Evolutionary conservation across 1,139 yeast genomes (phyloP).

Genomic region (Protomyces inundatus): DNA sequence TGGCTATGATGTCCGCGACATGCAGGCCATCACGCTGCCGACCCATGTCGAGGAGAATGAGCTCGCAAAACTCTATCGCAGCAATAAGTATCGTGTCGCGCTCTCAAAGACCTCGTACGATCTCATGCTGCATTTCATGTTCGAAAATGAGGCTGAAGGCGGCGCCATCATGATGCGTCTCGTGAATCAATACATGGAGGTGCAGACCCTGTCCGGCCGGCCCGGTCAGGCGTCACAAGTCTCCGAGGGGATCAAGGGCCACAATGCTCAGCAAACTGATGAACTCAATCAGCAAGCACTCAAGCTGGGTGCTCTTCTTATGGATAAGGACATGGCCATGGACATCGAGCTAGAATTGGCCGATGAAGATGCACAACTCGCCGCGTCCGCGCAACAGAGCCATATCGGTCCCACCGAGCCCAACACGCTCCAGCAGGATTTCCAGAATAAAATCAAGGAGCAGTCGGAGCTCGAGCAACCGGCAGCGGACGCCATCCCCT

Average conservation of each 20-base stretch:
- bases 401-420: slow-evolving; percentile 34
- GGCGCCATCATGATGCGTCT: slow-evolving; percentile 82
- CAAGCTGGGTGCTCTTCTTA: slow-evolving; percentile 73
- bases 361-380: slow-evolving; percentile 57
- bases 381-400: slow-evolving; percentile 28
- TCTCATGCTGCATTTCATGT: slow-evolving; percentile 73
- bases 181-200: slow-evolving; percentile 78
- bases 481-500: slow-evolving; percentile 64
- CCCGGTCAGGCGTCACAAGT: slow-evolving; percentile 44
- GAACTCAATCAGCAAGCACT: slow-evolving; percentile 67
- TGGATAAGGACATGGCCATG: slow-evolving; percentile 75
- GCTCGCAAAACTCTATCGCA: slow-evolving; percentile 67
- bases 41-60: slow-evolving; percentile 81
- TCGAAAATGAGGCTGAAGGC: slow-evolving; percentile 88
- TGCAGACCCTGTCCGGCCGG: slow-evolving; percentile 47
- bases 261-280: slow-evolving; percentile 49
- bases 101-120: slow-evolving; percentile 84
- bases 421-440: slow-evolving; percentile 47
- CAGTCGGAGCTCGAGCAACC: slow-evolving; percentile 58
- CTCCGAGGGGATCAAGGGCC: slow-evolving; percentile 62
- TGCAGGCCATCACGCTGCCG: slow-evolving; percentile 68
- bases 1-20: slow-evolving; percentile 64
- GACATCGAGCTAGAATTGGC: slow-evolving; percentile 82
- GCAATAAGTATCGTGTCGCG: slow-evolving; percentile 65
- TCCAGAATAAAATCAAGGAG: slow-evolving; percentile 42